These are phyloP conservation scores for Rhododendron ferrugineum DNA, from an alignment of 148 eudicot species.

Conservation along the genomic window DNA sequence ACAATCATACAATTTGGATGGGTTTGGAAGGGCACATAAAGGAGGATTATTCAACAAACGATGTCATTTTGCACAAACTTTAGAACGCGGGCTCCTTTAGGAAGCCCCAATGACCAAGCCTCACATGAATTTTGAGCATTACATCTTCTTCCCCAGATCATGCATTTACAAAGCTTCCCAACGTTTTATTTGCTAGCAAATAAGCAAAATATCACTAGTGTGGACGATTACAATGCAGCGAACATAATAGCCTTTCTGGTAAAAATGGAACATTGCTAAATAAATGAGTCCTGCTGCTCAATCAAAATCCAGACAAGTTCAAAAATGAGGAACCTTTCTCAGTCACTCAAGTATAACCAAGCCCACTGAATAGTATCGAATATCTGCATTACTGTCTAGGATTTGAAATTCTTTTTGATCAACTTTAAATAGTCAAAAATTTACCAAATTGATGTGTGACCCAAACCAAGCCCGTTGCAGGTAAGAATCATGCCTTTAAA, in stretches of 20 bases:
- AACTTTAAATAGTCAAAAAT: not conserved
- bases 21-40: not conserved
- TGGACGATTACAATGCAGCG: not conserved
- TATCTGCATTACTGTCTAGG: not conserved
- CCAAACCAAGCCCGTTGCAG: conserved; percentile 62
- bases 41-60: not conserved
- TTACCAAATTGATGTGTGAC: conserved; percentile 39
- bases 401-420: not conserved
- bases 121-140: not conserved
- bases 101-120: not conserved
- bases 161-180: not conserved
- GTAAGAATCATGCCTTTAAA: conserved; percentile 65
- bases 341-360: not conserved
- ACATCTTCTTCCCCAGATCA: not conserved
- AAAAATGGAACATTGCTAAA: not conserved
- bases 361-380: not conserved
- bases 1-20: not conserved
- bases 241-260: not conserved
- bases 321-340: not conserved
- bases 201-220: not conserved
- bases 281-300: not conserved
- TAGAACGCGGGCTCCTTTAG: not conserved
- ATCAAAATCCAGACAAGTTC: not conserved
- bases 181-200: not conserved
- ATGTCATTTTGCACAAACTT: not conserved